Evolutionary conservation across 73 alveolate species (phyloP).

Genomic region (Effrenium voratum): DNA sequence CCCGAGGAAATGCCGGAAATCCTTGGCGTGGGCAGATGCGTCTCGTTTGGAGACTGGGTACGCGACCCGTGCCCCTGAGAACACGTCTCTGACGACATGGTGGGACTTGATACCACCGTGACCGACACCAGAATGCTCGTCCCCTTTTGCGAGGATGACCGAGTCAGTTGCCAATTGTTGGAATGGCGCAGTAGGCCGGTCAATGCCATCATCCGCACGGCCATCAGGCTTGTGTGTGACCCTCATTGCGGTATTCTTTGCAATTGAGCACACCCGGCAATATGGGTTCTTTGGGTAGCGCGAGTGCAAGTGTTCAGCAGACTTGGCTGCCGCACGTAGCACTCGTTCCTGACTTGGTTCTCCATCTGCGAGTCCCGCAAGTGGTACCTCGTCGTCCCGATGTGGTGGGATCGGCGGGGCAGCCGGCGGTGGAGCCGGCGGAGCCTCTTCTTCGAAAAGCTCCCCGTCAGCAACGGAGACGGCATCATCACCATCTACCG

Average conservation of each 20-base stretch:
- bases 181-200: background rate
- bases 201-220: background rate
- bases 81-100: constrained; percentile 18
- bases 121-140: background rate
- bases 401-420: background rate
- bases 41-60: constrained; percentile 1
- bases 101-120: background rate
- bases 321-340: background rate
- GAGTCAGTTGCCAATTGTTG: constrained; percentile 34
- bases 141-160: constrained; percentile 34
- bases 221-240: background rate
- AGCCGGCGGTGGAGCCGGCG: background rate
- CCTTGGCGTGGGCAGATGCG: background rate
- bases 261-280: background rate
- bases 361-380: background rate
- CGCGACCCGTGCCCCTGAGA: constrained; percentile 19
- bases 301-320: background rate
- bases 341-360: background rate
- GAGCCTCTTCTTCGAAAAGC: background rate
- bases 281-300: constrained; percentile 1
- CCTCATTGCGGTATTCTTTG: background rate
- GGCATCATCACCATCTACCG: background rate
- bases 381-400: background rate
- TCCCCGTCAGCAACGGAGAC: background rate
- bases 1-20: constrained; percentile 45